phyloP scores from a whole-genome alignment of 1,139 yeast genomes.

The Hanseniaspora uvarum region DNA sequence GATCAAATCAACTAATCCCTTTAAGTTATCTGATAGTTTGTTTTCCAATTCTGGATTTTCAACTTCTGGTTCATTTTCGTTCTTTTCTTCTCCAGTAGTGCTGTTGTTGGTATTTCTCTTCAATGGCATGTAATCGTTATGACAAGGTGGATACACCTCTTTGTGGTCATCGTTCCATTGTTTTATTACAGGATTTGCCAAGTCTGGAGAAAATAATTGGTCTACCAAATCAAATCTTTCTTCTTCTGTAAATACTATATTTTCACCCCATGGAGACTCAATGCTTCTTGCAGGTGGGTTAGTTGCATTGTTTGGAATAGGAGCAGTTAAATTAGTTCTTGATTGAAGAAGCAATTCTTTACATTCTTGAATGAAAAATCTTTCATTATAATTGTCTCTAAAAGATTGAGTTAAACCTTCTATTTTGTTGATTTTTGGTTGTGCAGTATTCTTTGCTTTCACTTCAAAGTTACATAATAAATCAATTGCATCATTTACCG shows the following conservation, averaged over 20 bases:
- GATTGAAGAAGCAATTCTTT: slow-evolving; percentile 51
- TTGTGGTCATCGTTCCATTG: slow-evolving; percentile 29
- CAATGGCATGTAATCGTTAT: slow-evolving; percentile 58
- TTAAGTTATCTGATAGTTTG: slow-evolving; percentile 22
- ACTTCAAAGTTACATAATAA: slow-evolving; percentile 29
- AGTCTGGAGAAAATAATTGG: slow-evolving; percentile 57
- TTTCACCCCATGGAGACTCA: slow-evolving; percentile 71
- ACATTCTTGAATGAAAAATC: slow-evolving; percentile 45
- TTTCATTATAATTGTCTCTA: slow-evolving; percentile 22
- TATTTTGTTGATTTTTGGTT: slow-evolving; percentile 20
- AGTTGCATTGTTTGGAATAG: neutral
- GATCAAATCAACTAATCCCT: slow-evolving; percentile 61
- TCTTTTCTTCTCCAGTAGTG: slow-evolving; percentile 26
- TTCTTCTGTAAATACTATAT: slow-evolving; percentile 39
- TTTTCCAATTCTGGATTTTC: slow-evolving; percentile 29
- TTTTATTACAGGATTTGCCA: slow-evolving; percentile 34
- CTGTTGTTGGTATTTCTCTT: slow-evolving; percentile 37
- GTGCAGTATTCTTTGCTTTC: slow-evolving; percentile 23
- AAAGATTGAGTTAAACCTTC: slow-evolving; percentile 22
- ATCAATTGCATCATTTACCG: slow-evolving; percentile 22
- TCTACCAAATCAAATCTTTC: slow-evolving; percentile 68
- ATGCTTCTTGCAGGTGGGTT: slow-evolving; percentile 41
- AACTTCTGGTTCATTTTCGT: slow-evolving; percentile 19
- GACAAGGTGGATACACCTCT: slow-evolving; percentile 31
- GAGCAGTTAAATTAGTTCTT: slow-evolving; percentile 22